These are phyloP conservation scores for Talaromyces sp. DNA, from an alignment of 2,329 filamentous ascomycete species.

Conservation along the genomic window DNA sequence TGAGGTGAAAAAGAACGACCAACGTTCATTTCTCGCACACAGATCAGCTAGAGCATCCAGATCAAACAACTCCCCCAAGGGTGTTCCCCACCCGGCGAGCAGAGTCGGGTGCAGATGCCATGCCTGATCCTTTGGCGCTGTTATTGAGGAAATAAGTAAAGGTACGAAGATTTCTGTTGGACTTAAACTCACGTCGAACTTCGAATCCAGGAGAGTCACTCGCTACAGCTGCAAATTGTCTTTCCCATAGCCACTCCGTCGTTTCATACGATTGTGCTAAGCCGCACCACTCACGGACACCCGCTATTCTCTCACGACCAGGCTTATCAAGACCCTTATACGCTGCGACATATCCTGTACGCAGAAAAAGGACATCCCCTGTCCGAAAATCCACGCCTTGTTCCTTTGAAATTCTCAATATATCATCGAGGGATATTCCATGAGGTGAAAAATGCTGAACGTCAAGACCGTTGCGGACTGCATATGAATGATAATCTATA, in stretches of 20 bases:
- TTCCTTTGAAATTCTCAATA: neutral
- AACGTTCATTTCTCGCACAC: conserved; percentile 35
- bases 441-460: neutral
- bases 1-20: conserved; percentile 50
- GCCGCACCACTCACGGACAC: no score
- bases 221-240: conserved; percentile 2
- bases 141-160: no score
- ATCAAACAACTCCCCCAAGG: conserved; percentile 42
- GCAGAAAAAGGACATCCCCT: neutral
- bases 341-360: neutral
- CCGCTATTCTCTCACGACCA: no score
- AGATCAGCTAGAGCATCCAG: conserved; percentile 37
- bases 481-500: conserved; percentile 1
- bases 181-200: conserved; percentile 1
- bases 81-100: conserved; percentile 50
- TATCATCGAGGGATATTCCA: neutral
- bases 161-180: no score
- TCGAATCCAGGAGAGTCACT: conserved; percentile 1
- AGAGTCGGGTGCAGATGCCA: no score
- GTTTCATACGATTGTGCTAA: no score
- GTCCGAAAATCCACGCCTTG: neutral
- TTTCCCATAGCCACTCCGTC: conserved; percentile 1
- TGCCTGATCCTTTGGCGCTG: no score
- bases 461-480: neutral
- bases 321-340: no score